Conservation (phyloP, 352 stramenopile genomes). For the Phytophthora foliorum region DNA sequence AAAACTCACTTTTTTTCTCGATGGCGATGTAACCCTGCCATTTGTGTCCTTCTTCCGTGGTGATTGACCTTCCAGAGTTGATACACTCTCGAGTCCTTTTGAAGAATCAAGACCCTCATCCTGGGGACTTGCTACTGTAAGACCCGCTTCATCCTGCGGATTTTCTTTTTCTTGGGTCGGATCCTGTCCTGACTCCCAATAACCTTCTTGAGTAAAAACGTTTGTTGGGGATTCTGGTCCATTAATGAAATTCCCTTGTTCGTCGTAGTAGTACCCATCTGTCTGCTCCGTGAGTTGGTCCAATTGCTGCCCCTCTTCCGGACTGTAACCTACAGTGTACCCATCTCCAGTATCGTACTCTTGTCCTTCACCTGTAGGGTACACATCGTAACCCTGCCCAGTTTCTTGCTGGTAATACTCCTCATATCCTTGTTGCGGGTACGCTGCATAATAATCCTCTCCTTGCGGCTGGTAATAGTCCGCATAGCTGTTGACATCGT, state of each 20-base stretch:
- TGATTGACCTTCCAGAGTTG: conserved; percentile 6
- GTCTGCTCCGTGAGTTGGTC: conserved; percentile 35
- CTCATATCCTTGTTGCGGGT: conserved; percentile 18
- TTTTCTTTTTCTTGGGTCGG: conserved; percentile 18
- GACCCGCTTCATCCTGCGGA: conserved; percentile 12
- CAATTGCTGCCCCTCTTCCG: conserved; percentile 25
- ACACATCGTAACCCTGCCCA: conserved; percentile 5
- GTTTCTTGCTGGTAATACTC: conserved; percentile 24
- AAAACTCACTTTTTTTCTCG: conserved; percentile 26
- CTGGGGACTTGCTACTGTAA: too few relatives aligned
- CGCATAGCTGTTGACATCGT: conserved; percentile 19
- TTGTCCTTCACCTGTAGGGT: conserved; percentile 1
- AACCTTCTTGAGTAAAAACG: conserved; percentile 57
- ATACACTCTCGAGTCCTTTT: neutral
- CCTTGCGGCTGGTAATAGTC: conserved; percentile 27
- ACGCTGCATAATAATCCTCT: conserved; percentile 9
- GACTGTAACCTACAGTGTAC: conserved; percentile 10
- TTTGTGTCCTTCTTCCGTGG: conserved; percentile 17
- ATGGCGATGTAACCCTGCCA: conserved; percentile 27
- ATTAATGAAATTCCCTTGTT: conserved; percentile 28
- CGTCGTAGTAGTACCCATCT: conserved; percentile 40
- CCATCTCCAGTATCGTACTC: conserved; percentile 14
- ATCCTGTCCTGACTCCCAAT: conserved; percentile 58
- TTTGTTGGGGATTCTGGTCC: conserved; percentile 21
- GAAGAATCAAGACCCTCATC: neutral